Evolutionary conservation across 139 green algal species (phyloP), one percentile per base, ranked within the genome.

Genomic region (Tetradesmus lagerheimii): DNA sequence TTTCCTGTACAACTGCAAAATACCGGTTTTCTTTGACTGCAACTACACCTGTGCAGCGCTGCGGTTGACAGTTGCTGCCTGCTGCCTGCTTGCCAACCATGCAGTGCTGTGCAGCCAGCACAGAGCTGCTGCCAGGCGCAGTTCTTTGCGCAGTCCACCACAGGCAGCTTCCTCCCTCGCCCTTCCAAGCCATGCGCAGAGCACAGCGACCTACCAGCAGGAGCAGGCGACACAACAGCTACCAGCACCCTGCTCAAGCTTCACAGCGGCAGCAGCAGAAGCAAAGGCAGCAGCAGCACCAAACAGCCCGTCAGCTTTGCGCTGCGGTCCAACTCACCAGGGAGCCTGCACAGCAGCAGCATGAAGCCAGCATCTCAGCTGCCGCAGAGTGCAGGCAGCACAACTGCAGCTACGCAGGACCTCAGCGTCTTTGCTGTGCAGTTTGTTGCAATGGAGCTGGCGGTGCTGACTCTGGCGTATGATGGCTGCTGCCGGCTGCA

Each of bases 401-500:
- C 67, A 39, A 8, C 20, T 39, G 67, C 67, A 78, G 67, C 67
- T 78, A 29, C 29, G 2, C 80, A 86, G 27, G 45, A 86, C 45
- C 45, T 87, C 18, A 87, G 81, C 37, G 53, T 87, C 0, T 87
- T 87, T 37, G 53, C 50, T 53, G 81, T 87, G 81, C 50, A 77
- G 81, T 87, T 77, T 77, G 34, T 87, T 4, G 8, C 34, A 11
- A 62, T 77, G 35, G 34, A 87, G 53, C 81, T 87, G 20, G 81
- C 81, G 0, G 81, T 87, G 34, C 34, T 87, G 6, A 87, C 81
- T 1, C 81, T 87, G 34, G 81, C 81, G 12, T 87, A 87, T 53
- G 81, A 87, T 37, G 81, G 81, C 20, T 76, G 50, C 81, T 87
- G 81, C 81, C 81, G 81, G n/a, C 34, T 87, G 81, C 81, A 87